phyloP scores from a whole-genome alignment of 345 rosid genomes.

The Bruguiera sexangula region DNA sequence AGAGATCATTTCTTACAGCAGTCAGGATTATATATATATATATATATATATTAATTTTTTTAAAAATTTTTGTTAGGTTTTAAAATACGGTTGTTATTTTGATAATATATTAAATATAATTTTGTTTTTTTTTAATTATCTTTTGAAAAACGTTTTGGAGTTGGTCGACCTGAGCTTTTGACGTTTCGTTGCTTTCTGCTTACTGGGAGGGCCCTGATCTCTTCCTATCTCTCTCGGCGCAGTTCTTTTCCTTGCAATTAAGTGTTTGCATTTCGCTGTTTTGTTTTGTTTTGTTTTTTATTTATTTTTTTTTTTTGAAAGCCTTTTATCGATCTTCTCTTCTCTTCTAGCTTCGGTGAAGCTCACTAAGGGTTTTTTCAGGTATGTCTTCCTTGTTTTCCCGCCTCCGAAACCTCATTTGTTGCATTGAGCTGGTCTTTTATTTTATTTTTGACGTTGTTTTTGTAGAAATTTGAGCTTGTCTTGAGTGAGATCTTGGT shows the following conservation, averaged over 20 bases:
- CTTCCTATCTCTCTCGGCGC: slow-evolving; percentile 11
- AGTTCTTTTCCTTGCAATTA: slow-evolving; percentile 22
- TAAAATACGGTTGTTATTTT: too few species aligned
- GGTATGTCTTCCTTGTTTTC: neutral
- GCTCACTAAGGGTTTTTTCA: neutral
- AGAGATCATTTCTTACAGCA: too few species aligned
- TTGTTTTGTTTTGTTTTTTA: neutral
- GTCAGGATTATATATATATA: too few species aligned
- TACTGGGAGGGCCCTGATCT: slow-evolving; percentile 60
- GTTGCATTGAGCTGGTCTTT: neutral
- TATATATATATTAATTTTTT: too few species aligned
- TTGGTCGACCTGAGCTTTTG: slow-evolving; percentile 1
- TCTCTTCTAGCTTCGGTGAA: neutral
- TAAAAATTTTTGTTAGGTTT: too few species aligned
- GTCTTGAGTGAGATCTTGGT: slow-evolving; percentile 21
- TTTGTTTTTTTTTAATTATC: too few species aligned
- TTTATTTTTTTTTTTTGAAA: neutral
- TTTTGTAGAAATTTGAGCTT: slow-evolving; percentile 2
- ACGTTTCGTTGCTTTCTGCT: slow-evolving; percentile 54
- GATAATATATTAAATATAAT: too few species aligned
- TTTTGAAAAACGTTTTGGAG: too few species aligned
- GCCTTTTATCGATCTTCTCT: slow-evolving; percentile 14
- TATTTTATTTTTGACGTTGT: neutral
- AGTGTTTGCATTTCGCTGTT: slow-evolving; percentile 22
- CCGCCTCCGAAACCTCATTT: neutral